Evolutionary conservation across 306 rosid genomes (phyloP), one percentile per base, ranked within the genome.

Genomic region (Vicia faba): DNA sequence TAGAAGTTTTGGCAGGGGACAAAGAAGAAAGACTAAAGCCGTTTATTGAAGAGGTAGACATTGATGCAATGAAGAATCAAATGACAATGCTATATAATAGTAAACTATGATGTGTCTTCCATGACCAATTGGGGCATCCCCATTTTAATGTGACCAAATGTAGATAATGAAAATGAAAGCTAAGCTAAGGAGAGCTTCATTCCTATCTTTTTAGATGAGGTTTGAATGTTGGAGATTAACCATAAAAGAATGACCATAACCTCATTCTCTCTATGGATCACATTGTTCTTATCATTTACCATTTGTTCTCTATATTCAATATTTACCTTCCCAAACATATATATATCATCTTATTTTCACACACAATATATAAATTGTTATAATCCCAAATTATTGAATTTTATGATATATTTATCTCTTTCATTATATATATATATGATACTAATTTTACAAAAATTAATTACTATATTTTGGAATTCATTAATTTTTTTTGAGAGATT

Each of bases 21-120:
- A 64, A 38, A 1, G 91, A 83, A 79, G 85, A 75, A 18, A 87
- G 76, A 54, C 82, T 80, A 45, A 64, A 69, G 8, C 81, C 73
- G 88, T 89, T 88, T 48, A 86, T 75, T 16, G 97, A 72, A 76
- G 96, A 74, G 41, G 92, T 61, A 76, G 98, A 88, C 99, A 93
- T 90, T 74, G 86, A 76, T 85, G 79, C 82, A 63, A 35, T 3
- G 58, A 6, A 19, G 75, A 67, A 66, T 66, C 31, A 33, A 33
- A 5, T 31, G 39, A 2, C 40, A 35, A 56, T 28, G 26, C 72
- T 84, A 81, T 84, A 78, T 78, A 78, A 78, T 78, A 78, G 61
- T 40, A 16, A 8, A 28, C 25, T 61, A 35, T 35, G 18, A 43
- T 38, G 44, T 10, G 50, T 64, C 8, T 71, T 45, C 8, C 29